Percentiles rank a stretch among this genome's conserved stretches.
Conservation (phyloP, 306 rosid genomes). For the Leucaena leucocephala region DNA sequence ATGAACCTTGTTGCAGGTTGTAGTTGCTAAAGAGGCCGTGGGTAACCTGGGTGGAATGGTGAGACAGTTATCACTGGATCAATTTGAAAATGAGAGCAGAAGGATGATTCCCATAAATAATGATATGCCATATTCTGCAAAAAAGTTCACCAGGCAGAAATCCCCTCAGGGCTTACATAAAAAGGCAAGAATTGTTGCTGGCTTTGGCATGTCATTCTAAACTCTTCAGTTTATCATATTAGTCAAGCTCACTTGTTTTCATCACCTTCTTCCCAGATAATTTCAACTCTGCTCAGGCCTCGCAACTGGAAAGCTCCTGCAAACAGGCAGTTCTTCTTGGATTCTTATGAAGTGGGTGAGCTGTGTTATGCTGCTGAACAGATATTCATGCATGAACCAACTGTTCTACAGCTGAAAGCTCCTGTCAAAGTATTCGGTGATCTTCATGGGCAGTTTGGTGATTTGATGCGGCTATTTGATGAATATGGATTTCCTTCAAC, state of each 20-base stretch:
- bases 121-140: constrained; percentile 72
- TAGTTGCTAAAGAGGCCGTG: constrained; percentile 96
- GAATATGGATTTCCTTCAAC: constrained; percentile 99
- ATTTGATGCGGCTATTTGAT: constrained; percentile 97
- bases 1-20: constrained; percentile 68
- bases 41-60: constrained; percentile 99
- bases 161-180: constrained; percentile 97
- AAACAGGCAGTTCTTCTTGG: constrained; percentile 91
- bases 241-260: constrained; percentile 28
- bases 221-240: constrained; percentile 26
- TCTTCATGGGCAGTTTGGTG: constrained; percentile 99
- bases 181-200: constrained; percentile 60
- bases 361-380: constrained; percentile 99
- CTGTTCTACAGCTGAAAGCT: constrained; percentile 97
- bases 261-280: constrained; percentile 61
- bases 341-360: constrained; percentile 99
- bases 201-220: constrained; percentile 18
- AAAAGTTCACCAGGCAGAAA: constrained; percentile 88
- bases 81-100: constrained; percentile 99
- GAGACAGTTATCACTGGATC: constrained; percentile 96
- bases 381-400: constrained; percentile 94
- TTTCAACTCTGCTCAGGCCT: constrained; percentile 84
- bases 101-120: constrained; percentile 91
- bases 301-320: constrained; percentile 97
- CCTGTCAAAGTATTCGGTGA: constrained; percentile 98